Percentiles rank a stretch among this genome's conserved stretches.
These are phyloP conservation scores for Endotrypanum monterogeii DNA, from an alignment of 208 protist genomes.

Conservation along the genomic window DNA sequence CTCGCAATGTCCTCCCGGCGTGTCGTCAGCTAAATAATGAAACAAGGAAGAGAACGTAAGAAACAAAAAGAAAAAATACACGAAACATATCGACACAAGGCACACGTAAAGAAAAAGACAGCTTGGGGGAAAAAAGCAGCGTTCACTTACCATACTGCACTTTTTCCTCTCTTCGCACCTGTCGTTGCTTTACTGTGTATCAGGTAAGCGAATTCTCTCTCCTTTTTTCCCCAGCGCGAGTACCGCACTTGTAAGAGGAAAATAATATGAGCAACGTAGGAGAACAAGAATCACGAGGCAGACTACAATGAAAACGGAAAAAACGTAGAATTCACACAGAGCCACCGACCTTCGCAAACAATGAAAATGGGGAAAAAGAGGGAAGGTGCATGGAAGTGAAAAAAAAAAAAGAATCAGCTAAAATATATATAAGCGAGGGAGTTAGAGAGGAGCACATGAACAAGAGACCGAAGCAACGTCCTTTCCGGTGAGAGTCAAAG, in stretches of 20 bases:
- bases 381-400: not conserved
- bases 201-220: too few species aligned
- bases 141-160: not conserved
- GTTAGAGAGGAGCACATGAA: constrained; percentile 1
- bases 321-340: not conserved
- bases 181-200: not conserved
- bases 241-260: not conserved
- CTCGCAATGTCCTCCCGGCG: not conserved
- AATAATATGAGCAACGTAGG: not conserved
- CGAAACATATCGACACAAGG: not conserved
- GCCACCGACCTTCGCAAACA: not conserved
- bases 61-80: constrained; percentile 13
- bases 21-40: not conserved
- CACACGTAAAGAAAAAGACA: not conserved
- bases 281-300: constrained; percentile 1
- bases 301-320: not conserved
- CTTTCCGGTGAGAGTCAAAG: not conserved
- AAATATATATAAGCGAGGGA: constrained; percentile 1
- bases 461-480: constrained; percentile 9
- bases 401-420: not conserved
- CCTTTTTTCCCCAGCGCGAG: not conserved
- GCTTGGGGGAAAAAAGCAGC: not conserved
- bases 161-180: not conserved
- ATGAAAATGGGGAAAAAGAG: not conserved
- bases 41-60: not conserved